Percentiles rank a stretch among this genome's conserved stretches.
These are phyloP conservation scores for Rhododendron simsii DNA, from an alignment of 148 eudicot genomes.

Conservation along the genomic window DNA sequence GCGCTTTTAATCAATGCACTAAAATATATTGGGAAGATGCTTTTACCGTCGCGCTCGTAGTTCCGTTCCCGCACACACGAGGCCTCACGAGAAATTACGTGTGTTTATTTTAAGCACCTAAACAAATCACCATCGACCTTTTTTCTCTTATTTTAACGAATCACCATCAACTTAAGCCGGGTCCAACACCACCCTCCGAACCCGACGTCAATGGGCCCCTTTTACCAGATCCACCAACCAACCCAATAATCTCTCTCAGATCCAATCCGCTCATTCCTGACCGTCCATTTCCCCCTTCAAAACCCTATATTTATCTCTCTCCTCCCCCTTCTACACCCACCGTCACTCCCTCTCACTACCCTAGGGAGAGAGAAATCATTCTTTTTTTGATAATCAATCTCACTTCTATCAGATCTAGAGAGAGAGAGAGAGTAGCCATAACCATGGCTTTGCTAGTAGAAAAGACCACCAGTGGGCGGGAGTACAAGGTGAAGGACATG, in stretches of 20 bases:
- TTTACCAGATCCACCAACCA: background rate
- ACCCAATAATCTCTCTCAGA: background rate
- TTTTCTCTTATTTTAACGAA: background rate
- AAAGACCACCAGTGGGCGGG: conserved; percentile 80
- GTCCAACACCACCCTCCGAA: background rate
- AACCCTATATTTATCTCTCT: conserved; percentile 41
- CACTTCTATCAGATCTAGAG: background rate
- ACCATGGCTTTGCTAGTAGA: conserved; percentile 77
- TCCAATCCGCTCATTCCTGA: conserved; percentile 17
- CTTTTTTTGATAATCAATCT: background rate
- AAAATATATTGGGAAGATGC: too few species aligned
- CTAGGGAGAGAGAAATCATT: background rate
- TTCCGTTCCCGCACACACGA: too few species aligned
- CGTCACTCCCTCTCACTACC: conserved; percentile 12
- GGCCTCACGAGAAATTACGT: too few species aligned
- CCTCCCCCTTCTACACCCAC: background rate
- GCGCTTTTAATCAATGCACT: too few species aligned
- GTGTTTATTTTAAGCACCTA: background rate
- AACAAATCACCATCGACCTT: too few species aligned
- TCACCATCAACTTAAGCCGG: background rate
- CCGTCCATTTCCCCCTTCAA: conserved; percentile 27
- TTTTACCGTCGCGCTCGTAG: too few species aligned
- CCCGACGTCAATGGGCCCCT: background rate
- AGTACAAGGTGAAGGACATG: conserved; percentile 98
- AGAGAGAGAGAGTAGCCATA: conserved; percentile 25